phyloP scores from a whole-genome alignment of 106 monocot species.

The Apostasia shenzhenica region DNA sequence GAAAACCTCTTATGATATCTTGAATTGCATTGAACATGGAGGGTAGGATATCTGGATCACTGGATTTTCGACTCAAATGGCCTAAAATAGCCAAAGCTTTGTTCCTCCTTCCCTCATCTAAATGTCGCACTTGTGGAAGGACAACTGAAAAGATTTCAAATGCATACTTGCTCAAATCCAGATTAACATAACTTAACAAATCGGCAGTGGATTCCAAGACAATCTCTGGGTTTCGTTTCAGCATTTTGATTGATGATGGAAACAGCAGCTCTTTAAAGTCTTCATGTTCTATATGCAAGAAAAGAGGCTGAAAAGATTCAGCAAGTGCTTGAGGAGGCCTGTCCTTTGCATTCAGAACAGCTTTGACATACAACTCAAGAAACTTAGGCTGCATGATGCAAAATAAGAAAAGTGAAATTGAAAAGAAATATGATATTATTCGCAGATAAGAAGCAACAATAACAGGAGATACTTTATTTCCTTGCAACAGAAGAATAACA shows the following conservation, averaged over 20 bases:
- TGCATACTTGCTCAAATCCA: constrained; percentile 94
- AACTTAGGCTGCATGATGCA: constrained; percentile 54
- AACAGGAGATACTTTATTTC: not conserved
- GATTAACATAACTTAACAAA: constrained; percentile 45
- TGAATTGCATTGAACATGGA: constrained; percentile 67
- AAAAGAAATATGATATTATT: not conserved
- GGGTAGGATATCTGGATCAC: constrained; percentile 75
- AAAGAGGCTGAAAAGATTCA: constrained; percentile 71
- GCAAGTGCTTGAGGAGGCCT: constrained; percentile 45
- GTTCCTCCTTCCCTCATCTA: constrained; percentile 74
- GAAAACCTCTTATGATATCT: constrained; percentile 64
- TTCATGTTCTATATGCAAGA: constrained; percentile 57
- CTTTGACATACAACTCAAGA: constrained; percentile 81
- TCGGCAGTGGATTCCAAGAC: constrained; percentile 68
- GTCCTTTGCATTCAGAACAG: constrained; percentile 80
- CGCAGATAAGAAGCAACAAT: not conserved
- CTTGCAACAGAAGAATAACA: not conserved
- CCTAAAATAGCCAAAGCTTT: constrained; percentile 63
- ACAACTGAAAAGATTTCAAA: constrained; percentile 73
- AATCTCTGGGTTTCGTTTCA: constrained; percentile 96
- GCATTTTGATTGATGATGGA: constrained; percentile 80
- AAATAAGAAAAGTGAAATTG: constrained; percentile 1
- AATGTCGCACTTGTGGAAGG: constrained; percentile 75
- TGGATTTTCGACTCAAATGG: constrained; percentile 72
- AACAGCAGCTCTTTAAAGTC: constrained; percentile 62